These are phyloP conservation scores for Ascomycota sp. DNA, from an alignment of 2,329 filamentous ascomycete genomes.

Conservation along the genomic window DNA sequence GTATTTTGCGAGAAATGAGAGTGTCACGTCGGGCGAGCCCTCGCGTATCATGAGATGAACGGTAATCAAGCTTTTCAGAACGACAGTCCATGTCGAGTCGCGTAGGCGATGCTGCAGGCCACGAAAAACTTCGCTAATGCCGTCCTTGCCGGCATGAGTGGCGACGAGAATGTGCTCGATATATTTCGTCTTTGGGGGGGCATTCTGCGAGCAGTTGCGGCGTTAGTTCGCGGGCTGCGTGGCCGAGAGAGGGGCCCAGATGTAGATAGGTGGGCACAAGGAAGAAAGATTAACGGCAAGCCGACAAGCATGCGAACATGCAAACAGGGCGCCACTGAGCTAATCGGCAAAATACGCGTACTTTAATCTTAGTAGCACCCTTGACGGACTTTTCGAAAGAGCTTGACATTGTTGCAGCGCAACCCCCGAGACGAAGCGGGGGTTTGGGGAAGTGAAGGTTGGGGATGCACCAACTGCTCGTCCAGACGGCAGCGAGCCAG, in stretches of 20 bases:
- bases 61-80: slow-evolving; percentile 93
- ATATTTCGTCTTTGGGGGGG: slow-evolving; percentile 95
- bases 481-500: no score
- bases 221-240: background rate
- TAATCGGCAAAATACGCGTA: no score
- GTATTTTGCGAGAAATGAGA: slow-evolving; percentile 66
- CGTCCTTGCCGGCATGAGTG: slow-evolving; percentile 84
- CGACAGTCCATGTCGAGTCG: slow-evolving; percentile 98
- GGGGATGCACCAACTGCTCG: no score
- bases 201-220: slow-evolving; percentile 45
- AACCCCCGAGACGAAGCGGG: no score
- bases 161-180: slow-evolving; percentile 95
- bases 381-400: slow-evolving; percentile 99
- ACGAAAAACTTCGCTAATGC: slow-evolving; percentile 88
- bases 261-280: no score
- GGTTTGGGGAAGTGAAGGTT: no score
- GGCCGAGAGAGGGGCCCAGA: background rate
- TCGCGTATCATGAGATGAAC: slow-evolving; percentile 96
- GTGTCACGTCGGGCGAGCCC: slow-evolving; percentile 71
- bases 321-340: no score
- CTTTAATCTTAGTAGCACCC: slow-evolving; percentile 95
- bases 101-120: slow-evolving; percentile 72
- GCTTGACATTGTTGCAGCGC: slow-evolving; percentile 49
- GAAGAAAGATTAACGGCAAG: no score
- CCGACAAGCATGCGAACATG: no score